phyloP scores from a whole-genome alignment of 2,329 filamentous ascomycete genomes.

The Capronia coronata region DNA sequence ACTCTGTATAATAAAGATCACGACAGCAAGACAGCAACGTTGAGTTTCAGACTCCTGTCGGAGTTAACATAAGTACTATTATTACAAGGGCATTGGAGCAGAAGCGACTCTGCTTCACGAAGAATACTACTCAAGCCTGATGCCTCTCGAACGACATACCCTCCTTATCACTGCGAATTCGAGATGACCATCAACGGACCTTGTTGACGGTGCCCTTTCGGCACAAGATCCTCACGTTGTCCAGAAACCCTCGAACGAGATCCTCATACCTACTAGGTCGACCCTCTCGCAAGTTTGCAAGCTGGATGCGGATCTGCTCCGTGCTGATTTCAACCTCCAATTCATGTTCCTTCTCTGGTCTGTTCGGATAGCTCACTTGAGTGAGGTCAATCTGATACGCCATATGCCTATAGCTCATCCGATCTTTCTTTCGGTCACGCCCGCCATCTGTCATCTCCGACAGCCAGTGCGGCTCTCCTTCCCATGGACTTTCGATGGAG shows the following conservation, averaged over 20 bases:
- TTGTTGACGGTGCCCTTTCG: slow-evolving; percentile 25
- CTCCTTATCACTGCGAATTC: neutral
- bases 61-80: neutral
- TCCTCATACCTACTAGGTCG: slow-evolving; percentile 41
- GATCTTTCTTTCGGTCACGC: slow-evolving; percentile 72
- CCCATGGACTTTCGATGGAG: slow-evolving; percentile 86
- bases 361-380: slow-evolving; percentile 61
- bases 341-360: slow-evolving; percentile 41
- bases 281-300: slow-evolving; percentile 36
- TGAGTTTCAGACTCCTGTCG: neutral
- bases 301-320: slow-evolving; percentile 41
- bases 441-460: slow-evolving; percentile 40
- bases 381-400: slow-evolving; percentile 89
- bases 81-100: slow-evolving; percentile 24
- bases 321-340: slow-evolving; percentile 45
- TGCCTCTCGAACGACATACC: neutral
- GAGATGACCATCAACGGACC: slow-evolving; percentile 1
- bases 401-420: slow-evolving; percentile 82
- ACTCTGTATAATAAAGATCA: too few species aligned
- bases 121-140: neutral
- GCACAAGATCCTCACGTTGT: slow-evolving; percentile 44
- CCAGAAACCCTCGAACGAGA: slow-evolving; percentile 44
- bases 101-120: neutral
- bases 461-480: slow-evolving; percentile 57
- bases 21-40: neutral